Percentiles rank a stretch among this genome's conserved stretches.
These are phyloP conservation scores for Skeletonema menzelii DNA, from an alignment of 108 stramenopile species.

Conservation along the genomic window DNA sequence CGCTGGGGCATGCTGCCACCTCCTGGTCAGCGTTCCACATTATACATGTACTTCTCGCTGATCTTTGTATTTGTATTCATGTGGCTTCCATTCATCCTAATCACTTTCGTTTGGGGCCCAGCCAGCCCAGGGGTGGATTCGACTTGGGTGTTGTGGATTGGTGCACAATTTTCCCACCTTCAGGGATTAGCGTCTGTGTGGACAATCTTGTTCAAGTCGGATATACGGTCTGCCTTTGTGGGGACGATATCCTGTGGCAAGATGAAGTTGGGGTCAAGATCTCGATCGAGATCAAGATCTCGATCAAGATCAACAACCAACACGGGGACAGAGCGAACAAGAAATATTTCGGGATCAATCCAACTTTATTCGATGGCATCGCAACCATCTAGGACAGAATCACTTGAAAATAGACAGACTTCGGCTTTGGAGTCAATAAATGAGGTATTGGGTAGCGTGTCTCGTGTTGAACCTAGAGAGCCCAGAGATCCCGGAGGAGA, in stretches of 20 bases:
- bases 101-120: neutral
- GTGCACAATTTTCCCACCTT: neutral
- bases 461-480: neutral
- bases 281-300: neutral
- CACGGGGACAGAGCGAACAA: neutral
- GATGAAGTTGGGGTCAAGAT: neutral
- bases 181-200: conserved; percentile 9
- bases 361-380: neutral
- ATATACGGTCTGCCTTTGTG: neutral
- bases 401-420: neutral
- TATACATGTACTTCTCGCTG: conserved; percentile 12
- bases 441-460: neutral
- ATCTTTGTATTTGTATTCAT: conserved; percentile 10
- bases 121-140: conserved; percentile 3
- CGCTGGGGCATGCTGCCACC: conserved; percentile 7
- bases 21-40: neutral
- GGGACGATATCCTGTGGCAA: neutral
- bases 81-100: conserved; percentile 16
- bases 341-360: neutral
- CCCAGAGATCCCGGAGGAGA: neutral
- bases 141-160: conserved; percentile 2
- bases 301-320: neutral
- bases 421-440: neutral
- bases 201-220: neutral
- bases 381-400: neutral